Conservation (phyloP, 2,329 filamentous ascomycete genomes). For the Dichotomopilus funicola region DNA sequence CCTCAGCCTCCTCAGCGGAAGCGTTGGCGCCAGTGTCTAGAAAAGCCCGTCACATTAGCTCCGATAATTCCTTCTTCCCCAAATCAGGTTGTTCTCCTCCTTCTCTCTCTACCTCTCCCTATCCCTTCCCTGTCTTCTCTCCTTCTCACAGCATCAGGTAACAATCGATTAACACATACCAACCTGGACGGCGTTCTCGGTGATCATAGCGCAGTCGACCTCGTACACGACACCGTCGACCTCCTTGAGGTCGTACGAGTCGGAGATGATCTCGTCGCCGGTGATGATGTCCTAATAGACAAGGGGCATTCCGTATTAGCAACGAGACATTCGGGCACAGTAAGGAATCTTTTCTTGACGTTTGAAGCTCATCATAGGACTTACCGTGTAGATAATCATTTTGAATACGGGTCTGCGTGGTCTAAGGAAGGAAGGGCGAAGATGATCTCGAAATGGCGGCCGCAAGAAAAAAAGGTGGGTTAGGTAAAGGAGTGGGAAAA, state of each 20-base stretch:
- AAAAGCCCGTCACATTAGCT: background rate
- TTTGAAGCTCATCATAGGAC: constrained; percentile 20
- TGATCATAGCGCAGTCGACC: constrained; percentile 87
- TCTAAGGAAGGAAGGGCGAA: constrained; percentile 9
- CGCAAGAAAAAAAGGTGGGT: constrained; percentile 7
- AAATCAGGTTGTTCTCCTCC: background rate
- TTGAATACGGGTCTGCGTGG: constrained; percentile 38
- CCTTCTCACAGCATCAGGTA: background rate
- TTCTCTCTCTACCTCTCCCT: too few species aligned
- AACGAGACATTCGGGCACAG: background rate
- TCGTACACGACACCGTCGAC: constrained; percentile 79
- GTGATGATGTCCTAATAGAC: constrained; percentile 70
- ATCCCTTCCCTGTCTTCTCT: too few species aligned
- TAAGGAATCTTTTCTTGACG: background rate
- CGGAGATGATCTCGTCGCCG: constrained; percentile 93
- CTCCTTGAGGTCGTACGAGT: constrained; percentile 80
- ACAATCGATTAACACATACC: constrained; percentile 46
- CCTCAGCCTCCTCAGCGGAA: constrained; percentile 83
- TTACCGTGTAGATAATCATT: constrained; percentile 70
- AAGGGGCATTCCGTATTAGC: constrained; percentile 14
- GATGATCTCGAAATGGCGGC: constrained; percentile 16
- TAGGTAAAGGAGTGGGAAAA: constrained; percentile 16
- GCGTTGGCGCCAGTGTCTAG: constrained; percentile 90
- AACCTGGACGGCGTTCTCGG: constrained; percentile 65
- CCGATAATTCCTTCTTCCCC: background rate